Percentiles rank a stretch among this genome's conserved stretches.
phyloP scores from a whole-genome alignment of 2,329 filamentous ascomycete genomes.

The Cytospora mali region DNA sequence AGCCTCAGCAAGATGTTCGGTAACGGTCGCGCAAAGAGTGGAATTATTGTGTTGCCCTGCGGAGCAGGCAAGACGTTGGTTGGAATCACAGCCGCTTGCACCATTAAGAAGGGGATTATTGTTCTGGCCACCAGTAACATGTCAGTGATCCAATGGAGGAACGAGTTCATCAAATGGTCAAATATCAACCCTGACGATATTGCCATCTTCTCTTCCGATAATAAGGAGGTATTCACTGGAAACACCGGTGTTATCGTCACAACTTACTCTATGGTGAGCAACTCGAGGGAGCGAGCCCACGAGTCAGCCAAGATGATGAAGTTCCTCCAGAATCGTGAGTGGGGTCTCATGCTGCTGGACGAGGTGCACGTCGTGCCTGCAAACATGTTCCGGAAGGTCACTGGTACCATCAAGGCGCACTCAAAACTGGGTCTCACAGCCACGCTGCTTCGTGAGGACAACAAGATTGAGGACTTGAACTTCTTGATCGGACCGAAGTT shows the following conservation, averaged over 20 bases:
- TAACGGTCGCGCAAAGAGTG: constrained; percentile 94
- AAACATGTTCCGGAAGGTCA: constrained; percentile 94
- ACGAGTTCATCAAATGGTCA: constrained; percentile 97
- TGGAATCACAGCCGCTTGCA: constrained; percentile 97
- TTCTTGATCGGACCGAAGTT: constrained; percentile 97
- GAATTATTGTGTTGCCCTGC: constrained; percentile 95
- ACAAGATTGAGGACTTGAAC: constrained; percentile 97
- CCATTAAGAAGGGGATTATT: constrained; percentile 94
- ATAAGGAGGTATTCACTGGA: constrained; percentile 80
- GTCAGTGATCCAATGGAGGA: constrained; percentile 95
- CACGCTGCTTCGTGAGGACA: constrained; percentile 91
- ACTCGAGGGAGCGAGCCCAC: constrained; percentile 82
- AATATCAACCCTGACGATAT: constrained; percentile 93
- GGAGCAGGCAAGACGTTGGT: constrained; percentile 97
- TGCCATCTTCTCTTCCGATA: constrained; percentile 91
- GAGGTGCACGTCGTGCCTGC: constrained; percentile 98
- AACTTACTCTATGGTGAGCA: constrained; percentile 98
- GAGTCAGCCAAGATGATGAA: constrained; percentile 98
- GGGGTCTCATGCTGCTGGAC: constrained; percentile 95
- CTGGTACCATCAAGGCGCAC: constrained; percentile 89
- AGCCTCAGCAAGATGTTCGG: constrained; percentile 99
- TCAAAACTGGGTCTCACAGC: constrained; percentile 94
- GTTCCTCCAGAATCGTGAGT: constrained; percentile 85
- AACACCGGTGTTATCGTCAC: constrained; percentile 96
- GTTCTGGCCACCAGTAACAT: constrained; percentile 96